Evolutionary conservation across 2,329 filamentous ascomycete species (phyloP), one percentile per base, ranked within the genome.

Genomic region (Colletotrichum plurivorum): DNA sequence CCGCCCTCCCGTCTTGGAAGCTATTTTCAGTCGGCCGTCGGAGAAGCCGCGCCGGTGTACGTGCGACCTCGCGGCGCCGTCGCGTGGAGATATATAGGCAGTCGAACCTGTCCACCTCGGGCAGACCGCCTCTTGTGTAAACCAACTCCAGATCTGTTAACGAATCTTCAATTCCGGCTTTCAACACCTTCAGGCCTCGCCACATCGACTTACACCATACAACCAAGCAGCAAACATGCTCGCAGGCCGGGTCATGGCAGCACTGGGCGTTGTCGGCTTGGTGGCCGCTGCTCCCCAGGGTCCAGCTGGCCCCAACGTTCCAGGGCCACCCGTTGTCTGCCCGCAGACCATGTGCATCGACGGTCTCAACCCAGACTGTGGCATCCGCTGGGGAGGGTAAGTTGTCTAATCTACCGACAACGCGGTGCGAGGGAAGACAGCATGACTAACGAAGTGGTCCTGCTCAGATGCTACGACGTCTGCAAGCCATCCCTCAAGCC

Each of bases 381-480:
- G 73, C 16, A 16, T 70, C 5, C 45, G 18, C 8, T 79, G 70
- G 39, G 77, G 76, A 76, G 73, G 69, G 78, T 78, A 71, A 72
- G 73, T 10, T 31, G 31, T 6, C 45, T 8, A 8, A 20, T 13
- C 45, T 12, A 8, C 20, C 41, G 41, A 43, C 13, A 43, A 43
- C 41, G 16, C 12, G 10, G n/a, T n/a, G 18, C 16, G 2, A 7
- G 45, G 5, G 41, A 43, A 15, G 12, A 43, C 13, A n/a, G 10
- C 13, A 43, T 16, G 49, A 15, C 20, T 52, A 22, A 52, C 49
- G 4, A 27, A 12, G 20, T 15, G 22, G 13, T 13, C 20, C 6
- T 12, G 13, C 25, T 7, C 49, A 52, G 49, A 52, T 80, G 78
- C 53, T 80, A 76, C 65, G 71, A 78, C 62, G 67, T 71, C 15